phyloP scores from a whole-genome alignment of 345 rosid genomes.

The Eucalyptus marginata region DNA sequence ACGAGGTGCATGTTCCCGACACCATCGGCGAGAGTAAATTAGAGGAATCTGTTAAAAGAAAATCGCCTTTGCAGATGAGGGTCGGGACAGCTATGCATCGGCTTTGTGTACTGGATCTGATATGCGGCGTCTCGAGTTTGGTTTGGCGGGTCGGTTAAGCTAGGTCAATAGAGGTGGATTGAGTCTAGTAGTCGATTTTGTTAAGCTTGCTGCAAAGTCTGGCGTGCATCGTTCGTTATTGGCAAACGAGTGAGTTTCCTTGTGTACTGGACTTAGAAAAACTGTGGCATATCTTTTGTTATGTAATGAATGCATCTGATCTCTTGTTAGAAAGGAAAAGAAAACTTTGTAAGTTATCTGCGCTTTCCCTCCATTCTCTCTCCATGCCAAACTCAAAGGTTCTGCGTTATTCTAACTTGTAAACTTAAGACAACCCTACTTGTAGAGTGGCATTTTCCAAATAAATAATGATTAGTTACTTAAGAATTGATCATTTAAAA shows the following conservation, averaged over 20 bases:
- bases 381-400: background rate
- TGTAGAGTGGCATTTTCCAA: background rate
- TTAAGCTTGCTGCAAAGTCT: background rate
- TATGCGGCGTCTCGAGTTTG: background rate
- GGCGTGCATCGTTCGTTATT: background rate
- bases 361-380: background rate
- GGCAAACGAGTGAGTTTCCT: background rate
- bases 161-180: background rate
- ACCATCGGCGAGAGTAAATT: background rate
- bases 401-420: background rate
- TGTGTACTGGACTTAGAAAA: background rate
- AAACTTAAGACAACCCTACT: background rate
- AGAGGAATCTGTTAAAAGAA: background rate
- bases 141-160: background rate
- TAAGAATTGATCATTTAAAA: background rate
- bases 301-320: background rate
- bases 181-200: background rate
- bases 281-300: background rate
- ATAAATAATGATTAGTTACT: accelerated
- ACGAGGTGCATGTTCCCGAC: background rate
- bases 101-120: background rate
- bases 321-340: background rate
- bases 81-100: accelerated
- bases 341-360: background rate
- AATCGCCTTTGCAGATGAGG: background rate